Conservation (phyloP, 2,329 filamentous ascomycete genomes). For the Cladosporium sp. region DNA sequence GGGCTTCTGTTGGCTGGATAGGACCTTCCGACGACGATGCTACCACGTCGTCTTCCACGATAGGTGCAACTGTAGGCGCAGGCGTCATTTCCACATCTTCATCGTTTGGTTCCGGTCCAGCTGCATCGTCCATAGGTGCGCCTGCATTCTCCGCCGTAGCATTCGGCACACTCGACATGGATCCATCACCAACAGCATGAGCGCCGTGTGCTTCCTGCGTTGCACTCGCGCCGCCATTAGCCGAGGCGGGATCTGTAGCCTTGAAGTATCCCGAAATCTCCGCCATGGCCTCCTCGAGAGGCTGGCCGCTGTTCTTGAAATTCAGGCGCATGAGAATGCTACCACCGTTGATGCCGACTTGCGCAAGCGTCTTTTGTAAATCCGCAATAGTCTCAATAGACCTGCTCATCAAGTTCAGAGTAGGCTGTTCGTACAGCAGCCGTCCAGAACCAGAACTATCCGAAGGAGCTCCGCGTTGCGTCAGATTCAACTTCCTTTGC, state of each 20-base stretch:
- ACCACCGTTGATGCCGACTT: slow-evolving; percentile 82
- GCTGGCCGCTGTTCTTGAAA: slow-evolving; percentile 71
- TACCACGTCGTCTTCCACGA: slow-evolving; percentile 24
- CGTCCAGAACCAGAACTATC: slow-evolving; percentile 59
- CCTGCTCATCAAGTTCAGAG: slow-evolving; percentile 76
- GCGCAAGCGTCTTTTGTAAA: slow-evolving; percentile 81
- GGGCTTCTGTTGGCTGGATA: slow-evolving; percentile 11
- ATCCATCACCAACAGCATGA: slow-evolving; percentile 15
- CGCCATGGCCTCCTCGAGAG: slow-evolving; percentile 77
- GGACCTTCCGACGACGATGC: slow-evolving; percentile 26
- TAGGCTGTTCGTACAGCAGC: slow-evolving; percentile 81
- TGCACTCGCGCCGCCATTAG: slow-evolving; percentile 14
- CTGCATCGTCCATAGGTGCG: slow-evolving; percentile 18
- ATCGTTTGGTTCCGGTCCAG: slow-evolving; percentile 23
- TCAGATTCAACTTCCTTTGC: slow-evolving; percentile 67
- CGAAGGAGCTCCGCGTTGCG: slow-evolving; percentile 70
- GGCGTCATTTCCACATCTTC: slow-evolving; percentile 16
- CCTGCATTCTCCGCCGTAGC: slow-evolving; percentile 21
- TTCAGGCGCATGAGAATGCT: slow-evolving; percentile 72
- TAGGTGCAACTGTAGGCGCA: slow-evolving; percentile 15
- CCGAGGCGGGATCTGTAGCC: slow-evolving; percentile 27
- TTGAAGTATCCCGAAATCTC: slow-evolving; percentile 75
- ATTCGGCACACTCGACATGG: slow-evolving; percentile 21
- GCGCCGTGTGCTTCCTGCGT: slow-evolving; percentile 21
- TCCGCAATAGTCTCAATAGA: slow-evolving; percentile 73